Percentiles rank a stretch among this genome's conserved stretches.
phyloP scores from a whole-genome alignment of 192 early-diverging fungal genomes.

The Spinellus fusiger region DNA sequence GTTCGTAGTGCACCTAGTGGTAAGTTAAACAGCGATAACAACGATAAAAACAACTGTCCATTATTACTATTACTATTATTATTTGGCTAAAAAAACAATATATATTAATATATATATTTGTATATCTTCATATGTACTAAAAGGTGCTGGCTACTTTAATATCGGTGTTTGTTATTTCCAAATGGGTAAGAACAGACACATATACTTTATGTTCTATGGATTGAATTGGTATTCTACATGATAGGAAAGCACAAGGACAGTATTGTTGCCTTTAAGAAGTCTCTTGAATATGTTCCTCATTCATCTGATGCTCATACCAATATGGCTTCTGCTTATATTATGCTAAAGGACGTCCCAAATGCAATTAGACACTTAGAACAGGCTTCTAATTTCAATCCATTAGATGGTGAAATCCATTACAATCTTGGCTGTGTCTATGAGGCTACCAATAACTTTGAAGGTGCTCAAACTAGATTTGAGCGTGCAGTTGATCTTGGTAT shows the following conservation, averaged over 20 bases:
- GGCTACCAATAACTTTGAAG: conserved; percentile 43
- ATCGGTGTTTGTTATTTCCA: conserved; percentile 37
- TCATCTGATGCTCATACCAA: conserved; percentile 67
- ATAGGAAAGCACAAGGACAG: conserved; percentile 44
- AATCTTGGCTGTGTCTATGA: conserved; percentile 64
- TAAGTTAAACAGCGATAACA: not conserved
- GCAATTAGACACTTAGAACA: conserved; percentile 50
- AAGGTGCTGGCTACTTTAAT: conserved; percentile 27
- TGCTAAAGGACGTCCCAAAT: conserved; percentile 38
- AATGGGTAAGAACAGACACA: conserved; percentile 31
- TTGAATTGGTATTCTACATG: not conserved
- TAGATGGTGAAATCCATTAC: conserved; percentile 63
- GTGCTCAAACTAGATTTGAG: conserved; percentile 53
- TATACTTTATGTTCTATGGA: not conserved
- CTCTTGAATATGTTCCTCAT: conserved; percentile 45
- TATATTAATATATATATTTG: not conserved
- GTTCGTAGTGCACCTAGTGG: conserved; percentile 27
- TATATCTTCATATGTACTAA: not conserved
- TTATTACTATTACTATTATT: not conserved
- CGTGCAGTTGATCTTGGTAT: conserved; percentile 44
- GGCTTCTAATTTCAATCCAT: conserved; percentile 52
- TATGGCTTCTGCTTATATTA: conserved; percentile 54
- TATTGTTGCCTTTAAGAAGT: conserved; percentile 49
- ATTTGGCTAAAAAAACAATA: not conserved
- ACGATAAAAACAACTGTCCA: not conserved